Conservation (phyloP, 2,329 filamentous ascomycete species). For the Coniochaeta sp. region DNA sequence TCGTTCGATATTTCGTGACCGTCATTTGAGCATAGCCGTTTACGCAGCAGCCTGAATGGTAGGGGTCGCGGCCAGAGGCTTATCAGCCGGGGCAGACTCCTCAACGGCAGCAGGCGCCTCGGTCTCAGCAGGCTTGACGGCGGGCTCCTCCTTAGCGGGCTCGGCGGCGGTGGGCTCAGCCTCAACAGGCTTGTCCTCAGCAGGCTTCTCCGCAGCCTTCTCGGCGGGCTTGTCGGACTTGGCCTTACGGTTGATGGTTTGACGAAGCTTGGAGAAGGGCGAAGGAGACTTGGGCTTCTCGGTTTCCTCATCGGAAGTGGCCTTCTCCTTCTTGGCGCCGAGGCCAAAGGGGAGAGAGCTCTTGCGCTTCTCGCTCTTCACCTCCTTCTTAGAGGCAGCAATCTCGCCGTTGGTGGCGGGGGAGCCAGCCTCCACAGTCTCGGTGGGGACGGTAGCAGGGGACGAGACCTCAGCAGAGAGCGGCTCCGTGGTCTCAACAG, state of each 20-base stretch:
- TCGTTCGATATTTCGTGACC: constrained; percentile 12
- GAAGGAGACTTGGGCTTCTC: constrained; percentile 47
- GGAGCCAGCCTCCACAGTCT: constrained; percentile 35
- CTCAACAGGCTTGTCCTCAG: constrained; percentile 30
- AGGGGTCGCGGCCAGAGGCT: constrained; percentile 33
- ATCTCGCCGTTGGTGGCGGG: constrained; percentile 41
- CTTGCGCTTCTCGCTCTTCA: constrained; percentile 72
- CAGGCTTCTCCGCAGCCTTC: constrained; percentile 31
- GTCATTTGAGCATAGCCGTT: constrained; percentile 14
- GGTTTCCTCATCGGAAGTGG: constrained; percentile 52
- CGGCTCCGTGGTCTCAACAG: constrained; percentile 49
- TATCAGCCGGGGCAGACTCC: constrained; percentile 21
- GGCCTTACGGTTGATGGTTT: constrained; percentile 42
- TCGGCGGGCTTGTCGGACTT: constrained; percentile 23
- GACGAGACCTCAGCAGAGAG: constrained; percentile 46
- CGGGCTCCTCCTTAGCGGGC: constrained; percentile 23
- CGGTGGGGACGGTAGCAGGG: constrained; percentile 36
- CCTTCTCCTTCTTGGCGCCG: constrained; percentile 65
- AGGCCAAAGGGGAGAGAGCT: constrained; percentile 70
- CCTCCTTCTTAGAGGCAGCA: constrained; percentile 44
- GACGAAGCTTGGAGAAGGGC: constrained; percentile 53
- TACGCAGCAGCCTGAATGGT: constrained; percentile 46
- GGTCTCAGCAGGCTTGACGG: constrained; percentile 19
- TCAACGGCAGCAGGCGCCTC: constrained; percentile 25
- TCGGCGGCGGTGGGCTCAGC: constrained; percentile 27